phyloP scores from a whole-genome alignment of 345 rosid species.

The Draba incana region DNA sequence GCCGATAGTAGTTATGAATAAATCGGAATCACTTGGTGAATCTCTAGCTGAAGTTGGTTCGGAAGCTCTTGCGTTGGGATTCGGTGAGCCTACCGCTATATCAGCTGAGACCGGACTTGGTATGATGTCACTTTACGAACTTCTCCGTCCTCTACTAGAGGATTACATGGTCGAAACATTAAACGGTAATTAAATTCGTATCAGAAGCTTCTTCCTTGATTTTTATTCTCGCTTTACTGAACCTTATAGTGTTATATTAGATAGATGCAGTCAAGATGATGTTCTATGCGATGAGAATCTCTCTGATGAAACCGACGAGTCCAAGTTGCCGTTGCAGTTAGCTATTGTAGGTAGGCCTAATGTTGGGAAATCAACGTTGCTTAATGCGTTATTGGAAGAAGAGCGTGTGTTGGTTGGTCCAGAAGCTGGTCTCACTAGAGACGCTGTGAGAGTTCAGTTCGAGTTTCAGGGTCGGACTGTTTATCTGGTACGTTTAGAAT shows the following conservation, averaged over 20 bases:
- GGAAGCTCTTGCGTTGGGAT: slow-evolving; percentile 71
- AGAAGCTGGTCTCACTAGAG: slow-evolving; percentile 95
- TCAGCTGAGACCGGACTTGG: slow-evolving; percentile 98
- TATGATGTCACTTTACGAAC: slow-evolving; percentile 77
- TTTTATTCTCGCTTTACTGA: slow-evolving; percentile 30
- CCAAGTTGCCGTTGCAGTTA: slow-evolving; percentile 82
- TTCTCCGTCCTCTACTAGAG: slow-evolving; percentile 72
- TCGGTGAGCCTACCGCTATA: slow-evolving; percentile 88
- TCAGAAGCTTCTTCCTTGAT: slow-evolving; percentile 4
- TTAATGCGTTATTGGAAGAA: slow-evolving; percentile 85
- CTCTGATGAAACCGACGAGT: slow-evolving; percentile 60
- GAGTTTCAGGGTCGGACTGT: slow-evolving; percentile 77
- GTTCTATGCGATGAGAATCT: slow-evolving; percentile 38
- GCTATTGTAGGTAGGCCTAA: slow-evolving; percentile 95
- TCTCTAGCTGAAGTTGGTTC: slow-evolving; percentile 67
- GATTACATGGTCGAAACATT: slow-evolving; percentile 56
- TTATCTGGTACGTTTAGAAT: slow-evolving; percentile 60
- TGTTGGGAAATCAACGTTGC: slow-evolving; percentile 94
- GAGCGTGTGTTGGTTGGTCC: slow-evolving; percentile 97
- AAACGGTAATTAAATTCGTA: slow-evolving; percentile 50
- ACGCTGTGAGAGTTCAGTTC: slow-evolving; percentile 87
- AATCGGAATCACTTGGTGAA: slow-evolving; percentile 70
- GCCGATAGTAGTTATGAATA: slow-evolving; percentile 81
- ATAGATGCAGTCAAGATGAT: slow-evolving; percentile 41
- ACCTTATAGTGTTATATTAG: slow-evolving; percentile 40